phyloP scores from a whole-genome alignment of 2,329 filamentous ascomycete species.

The Xylaria arbuscula region DNA sequence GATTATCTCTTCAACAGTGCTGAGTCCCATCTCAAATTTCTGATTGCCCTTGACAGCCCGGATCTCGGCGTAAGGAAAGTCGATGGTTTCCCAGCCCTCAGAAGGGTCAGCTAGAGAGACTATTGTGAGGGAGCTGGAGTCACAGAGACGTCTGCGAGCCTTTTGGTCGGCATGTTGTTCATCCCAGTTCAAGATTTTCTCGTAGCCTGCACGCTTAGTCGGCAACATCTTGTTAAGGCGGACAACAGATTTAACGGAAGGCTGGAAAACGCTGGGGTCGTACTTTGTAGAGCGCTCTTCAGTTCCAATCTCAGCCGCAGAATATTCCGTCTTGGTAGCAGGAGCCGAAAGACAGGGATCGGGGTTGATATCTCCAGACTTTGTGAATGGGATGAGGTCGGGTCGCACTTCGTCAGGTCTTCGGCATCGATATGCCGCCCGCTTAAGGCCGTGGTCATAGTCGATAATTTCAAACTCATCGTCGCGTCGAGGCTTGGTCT shows the following conservation, averaged over 20 bases:
- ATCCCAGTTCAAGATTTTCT: conserved; percentile 36
- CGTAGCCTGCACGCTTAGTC: conserved; percentile 32
- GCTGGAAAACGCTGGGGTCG: conserved; percentile 30
- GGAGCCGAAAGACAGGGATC: conserved; percentile 48
- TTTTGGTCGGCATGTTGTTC: conserved; percentile 7
- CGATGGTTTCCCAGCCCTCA: conserved; percentile 22
- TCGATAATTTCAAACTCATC: conserved; percentile 38
- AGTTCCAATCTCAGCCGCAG: conserved; percentile 25
- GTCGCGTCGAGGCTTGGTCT: conserved; percentile 26
- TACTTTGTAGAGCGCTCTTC: conserved; percentile 34
- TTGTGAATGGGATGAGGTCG: conserved; percentile 33
- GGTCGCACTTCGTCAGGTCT: conserved; percentile 31
- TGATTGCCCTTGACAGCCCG: conserved; percentile 38
- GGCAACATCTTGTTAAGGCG: conserved; percentile 39
- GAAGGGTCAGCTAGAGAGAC: conserved; percentile 21
- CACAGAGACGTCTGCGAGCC: not conserved
- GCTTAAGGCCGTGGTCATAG: conserved; percentile 34
- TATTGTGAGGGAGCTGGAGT: conserved; percentile 28
- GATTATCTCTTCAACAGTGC: conserved; percentile 35
- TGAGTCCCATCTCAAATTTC: conserved; percentile 36
- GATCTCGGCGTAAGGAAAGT: conserved; percentile 43
- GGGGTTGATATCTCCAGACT: conserved; percentile 40
- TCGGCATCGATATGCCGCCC: conserved; percentile 34
- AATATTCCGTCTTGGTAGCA: conserved; percentile 44
- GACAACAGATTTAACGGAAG: conserved; percentile 32